Evolutionary conservation across 2,329 filamentous ascomycete genomes (phyloP), one percentile per base, ranked within the genome.

Genomic region (Pestalotiopsis sp.): DNA sequence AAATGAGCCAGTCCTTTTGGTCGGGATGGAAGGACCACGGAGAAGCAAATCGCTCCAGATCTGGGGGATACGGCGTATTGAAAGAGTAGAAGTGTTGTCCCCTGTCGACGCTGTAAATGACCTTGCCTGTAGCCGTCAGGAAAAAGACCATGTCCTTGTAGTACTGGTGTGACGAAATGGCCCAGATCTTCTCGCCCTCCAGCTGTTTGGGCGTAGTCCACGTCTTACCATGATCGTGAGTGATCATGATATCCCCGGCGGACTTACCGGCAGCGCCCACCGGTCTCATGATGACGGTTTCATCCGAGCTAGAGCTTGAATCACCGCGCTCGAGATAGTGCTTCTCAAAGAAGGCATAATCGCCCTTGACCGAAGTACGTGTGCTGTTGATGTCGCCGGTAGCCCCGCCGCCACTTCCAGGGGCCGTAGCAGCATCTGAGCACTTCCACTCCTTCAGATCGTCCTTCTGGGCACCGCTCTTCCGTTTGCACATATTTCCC

Each of bases 121-220:
- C 90, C 67, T 90, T 88, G 12, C 78, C 78, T 1, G 84, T 83
- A 0, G 84, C 80, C 0, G 95, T 97, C 36, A 97, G 85, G 81
- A 99, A 94, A 80, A 93, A 99, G 36, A 96, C 92, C 55, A 91
- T 87, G 76, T 98, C 94, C 74, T 93, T 94, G 80, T 93, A 91
- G 80, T 94, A 92, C 62, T 85, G 85, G 77, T 99, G 94, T 27
- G 92, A 92, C 68, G 92, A 87, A 72, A 99, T 93, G 23, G 82
- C 85, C 59, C 86, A 82, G 68, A 98, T 88, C 2, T 89, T 84
- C 72, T 95, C 89, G 39, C 89, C 88, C 68, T 92, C 85, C 2
- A 97, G 86, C 59, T 91, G 90, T 66, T 86, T 76, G 14, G 83
- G 79, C 57, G 78, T 83, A 27, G 90, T 83, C 95, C 96, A 99